Evolutionary conservation across 768 basidiomycete species (phyloP).

Genomic region (Zangia roseola): DNA sequence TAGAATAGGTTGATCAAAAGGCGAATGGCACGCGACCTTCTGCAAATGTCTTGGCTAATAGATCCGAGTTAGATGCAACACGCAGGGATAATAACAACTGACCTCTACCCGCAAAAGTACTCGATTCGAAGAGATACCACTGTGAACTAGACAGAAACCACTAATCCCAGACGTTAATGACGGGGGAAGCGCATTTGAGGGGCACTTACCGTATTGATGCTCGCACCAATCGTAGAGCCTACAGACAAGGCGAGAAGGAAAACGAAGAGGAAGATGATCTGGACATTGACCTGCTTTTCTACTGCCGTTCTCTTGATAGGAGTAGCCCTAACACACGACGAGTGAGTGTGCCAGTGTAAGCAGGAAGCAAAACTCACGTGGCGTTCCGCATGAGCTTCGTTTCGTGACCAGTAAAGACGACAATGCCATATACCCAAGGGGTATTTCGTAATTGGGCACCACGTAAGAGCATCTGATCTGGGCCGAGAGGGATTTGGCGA

Average conservation of each 20-base stretch:
- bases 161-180: constrained; percentile 28
- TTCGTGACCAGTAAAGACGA: constrained; percentile 95
- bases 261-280: constrained; percentile 93
- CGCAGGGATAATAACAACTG: constrained; percentile 15
- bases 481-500: constrained; percentile 86
- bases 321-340: constrained; percentile 59
- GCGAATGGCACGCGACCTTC: constrained; percentile 55
- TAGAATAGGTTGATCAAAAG: not conserved
- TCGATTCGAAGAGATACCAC: constrained; percentile 83
- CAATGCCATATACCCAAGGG: constrained; percentile 92
- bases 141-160: constrained; percentile 87
- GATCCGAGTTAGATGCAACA: not conserved
- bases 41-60: constrained; percentile 69
- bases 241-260: constrained; percentile 84
- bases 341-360: no score
- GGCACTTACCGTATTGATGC: constrained; percentile 68
- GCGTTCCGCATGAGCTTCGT: constrained; percentile 98
- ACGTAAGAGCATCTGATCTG: constrained; percentile 90
- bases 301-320: constrained; percentile 97
- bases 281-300: constrained; percentile 92
- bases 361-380: constrained; percentile 57
- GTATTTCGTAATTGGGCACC: constrained; percentile 97
- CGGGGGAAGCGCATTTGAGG: not conserved
- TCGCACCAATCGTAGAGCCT: constrained; percentile 89
- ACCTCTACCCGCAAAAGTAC: constrained; percentile 65